Conservation (phyloP, 2,329 filamentous ascomycete genomes). For the Coniochaeta prunicola region DNA sequence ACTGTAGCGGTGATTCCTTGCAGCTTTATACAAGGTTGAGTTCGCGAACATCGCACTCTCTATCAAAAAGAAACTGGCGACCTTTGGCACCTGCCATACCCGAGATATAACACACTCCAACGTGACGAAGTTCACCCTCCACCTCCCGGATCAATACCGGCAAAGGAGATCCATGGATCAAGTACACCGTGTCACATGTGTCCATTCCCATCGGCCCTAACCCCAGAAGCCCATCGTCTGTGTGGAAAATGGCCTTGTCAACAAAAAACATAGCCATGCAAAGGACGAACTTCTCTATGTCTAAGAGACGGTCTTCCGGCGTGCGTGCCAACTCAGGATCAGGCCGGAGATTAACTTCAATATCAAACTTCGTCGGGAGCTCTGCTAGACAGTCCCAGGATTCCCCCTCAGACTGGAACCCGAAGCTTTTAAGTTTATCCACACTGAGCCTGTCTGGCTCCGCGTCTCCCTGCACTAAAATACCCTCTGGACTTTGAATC, state of each 20-base stretch:
- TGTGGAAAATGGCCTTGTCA: neutral
- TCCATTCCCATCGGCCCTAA: neutral
- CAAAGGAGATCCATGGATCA: neutral
- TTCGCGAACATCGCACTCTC: neutral
- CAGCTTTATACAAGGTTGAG: neutral
- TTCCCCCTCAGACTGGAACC: too few relatives aligned
- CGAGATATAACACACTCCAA: slow-evolving; percentile 4
- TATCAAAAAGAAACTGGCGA: neutral
- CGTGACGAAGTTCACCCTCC: slow-evolving; percentile 3
- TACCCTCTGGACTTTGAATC: too few relatives aligned
- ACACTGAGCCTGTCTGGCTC: too few relatives aligned
- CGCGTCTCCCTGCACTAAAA: too few relatives aligned
- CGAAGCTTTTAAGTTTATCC: too few relatives aligned
- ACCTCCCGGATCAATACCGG: neutral
- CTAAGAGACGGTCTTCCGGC: neutral
- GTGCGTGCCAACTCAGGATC: too few relatives aligned
- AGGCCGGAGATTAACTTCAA: too few relatives aligned
- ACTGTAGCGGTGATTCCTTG: too few relatives aligned
- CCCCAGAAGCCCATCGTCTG: neutral
- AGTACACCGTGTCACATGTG: neutral
- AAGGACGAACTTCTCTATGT: neutral
- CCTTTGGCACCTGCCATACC: neutral
- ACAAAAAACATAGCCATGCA: neutral
- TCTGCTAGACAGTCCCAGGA: too few relatives aligned
- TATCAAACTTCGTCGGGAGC: too few relatives aligned